phyloP scores from a whole-genome alignment of 352 stramenopile genomes.

The Globisporangium orthogonon region DNA sequence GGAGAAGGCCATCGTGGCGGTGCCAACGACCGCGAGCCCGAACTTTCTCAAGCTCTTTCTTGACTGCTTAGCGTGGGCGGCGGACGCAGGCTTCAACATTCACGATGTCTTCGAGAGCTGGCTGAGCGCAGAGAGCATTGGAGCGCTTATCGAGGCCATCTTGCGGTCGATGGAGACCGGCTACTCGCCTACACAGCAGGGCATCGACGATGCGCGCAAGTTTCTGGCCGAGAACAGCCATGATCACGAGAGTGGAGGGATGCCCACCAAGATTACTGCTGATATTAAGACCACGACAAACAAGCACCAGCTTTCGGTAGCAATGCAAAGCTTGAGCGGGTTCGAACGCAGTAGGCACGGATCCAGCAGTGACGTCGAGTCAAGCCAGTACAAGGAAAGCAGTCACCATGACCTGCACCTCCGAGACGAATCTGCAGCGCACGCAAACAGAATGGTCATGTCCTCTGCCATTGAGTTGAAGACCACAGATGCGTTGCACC shows the following conservation, averaged over 20 bases:
- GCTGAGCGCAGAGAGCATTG: constrained; percentile 46
- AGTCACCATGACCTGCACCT: constrained; percentile 7
- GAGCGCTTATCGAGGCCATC: constrained; percentile 52
- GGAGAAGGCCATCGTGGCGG: constrained; percentile 57
- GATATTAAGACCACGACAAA: not conserved
- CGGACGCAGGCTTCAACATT: constrained; percentile 72
- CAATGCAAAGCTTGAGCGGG: not conserved
- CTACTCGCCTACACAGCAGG: constrained; percentile 31
- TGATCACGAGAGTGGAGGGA: not conserved
- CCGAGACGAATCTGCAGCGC: not conserved
- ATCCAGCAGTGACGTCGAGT: not conserved
- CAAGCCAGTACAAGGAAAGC: not conserved
- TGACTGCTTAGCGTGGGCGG: constrained; percentile 44
- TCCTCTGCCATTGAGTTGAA: constrained; percentile 12
- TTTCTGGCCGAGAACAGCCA: constrained; percentile 52
- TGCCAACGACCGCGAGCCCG: constrained; percentile 41
- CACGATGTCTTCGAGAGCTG: constrained; percentile 58
- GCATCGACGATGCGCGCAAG: constrained; percentile 45
- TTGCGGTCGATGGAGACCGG: constrained; percentile 68
- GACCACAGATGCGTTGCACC: constrained; percentile 5
- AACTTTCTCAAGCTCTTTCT: constrained; percentile 72
- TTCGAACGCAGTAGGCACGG: not conserved
- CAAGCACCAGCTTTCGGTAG: not conserved
- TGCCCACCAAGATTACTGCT: constrained; percentile 5
- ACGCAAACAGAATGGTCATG: not conserved